Evolutionary conservation across 1,284 basidiomycete species (phyloP).

Genomic region (Chiua sp.): DNA sequence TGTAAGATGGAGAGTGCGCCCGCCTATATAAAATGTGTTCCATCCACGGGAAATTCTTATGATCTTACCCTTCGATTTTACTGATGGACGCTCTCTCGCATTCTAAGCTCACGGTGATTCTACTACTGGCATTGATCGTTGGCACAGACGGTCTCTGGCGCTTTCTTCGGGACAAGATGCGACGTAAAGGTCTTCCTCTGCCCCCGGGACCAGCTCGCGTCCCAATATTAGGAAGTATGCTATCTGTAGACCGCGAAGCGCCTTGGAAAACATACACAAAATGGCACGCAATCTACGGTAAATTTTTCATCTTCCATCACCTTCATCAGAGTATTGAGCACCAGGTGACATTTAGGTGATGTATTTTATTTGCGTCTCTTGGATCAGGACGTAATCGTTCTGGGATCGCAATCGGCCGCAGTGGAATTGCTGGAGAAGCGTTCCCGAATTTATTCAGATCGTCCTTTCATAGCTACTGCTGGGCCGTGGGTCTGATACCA

Average conservation of each 20-base stretch:
- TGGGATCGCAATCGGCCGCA: slow-evolving; percentile 9
- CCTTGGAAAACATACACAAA: slow-evolving; percentile 23
- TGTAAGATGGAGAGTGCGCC: too few relatives aligned
- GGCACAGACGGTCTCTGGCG: not conserved
- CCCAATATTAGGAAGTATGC: slow-evolving; percentile 15
- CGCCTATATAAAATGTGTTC: too few relatives aligned
- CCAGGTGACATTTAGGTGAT: slow-evolving; percentile 3
- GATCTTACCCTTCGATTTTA: too few relatives aligned
- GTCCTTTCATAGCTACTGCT: slow-evolving; percentile 14
- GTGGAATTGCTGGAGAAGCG: slow-evolving; percentile 18
- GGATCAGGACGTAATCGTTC: slow-evolving; percentile 15
- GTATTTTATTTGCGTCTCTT: slow-evolving; percentile 13
- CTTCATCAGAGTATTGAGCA: not conserved
- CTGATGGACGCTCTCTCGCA: not conserved
- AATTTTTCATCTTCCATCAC: not conserved
- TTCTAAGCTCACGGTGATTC: not conserved
- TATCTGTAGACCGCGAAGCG: slow-evolving; percentile 1
- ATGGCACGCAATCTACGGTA: slow-evolving; percentile 17
- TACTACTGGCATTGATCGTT: slow-evolving; percentile 1
- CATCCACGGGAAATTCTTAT: too few relatives aligned
- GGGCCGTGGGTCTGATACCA: slow-evolving; percentile 9
- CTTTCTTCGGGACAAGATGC: not conserved
- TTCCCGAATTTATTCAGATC: slow-evolving; percentile 15
- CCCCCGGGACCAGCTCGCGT: slow-evolving; percentile 11
- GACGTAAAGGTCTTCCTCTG: slow-evolving; percentile 5